Percentiles rank a stretch among this genome's conserved stretches.
Evolutionary conservation across 495 filamentous ascomycete species (phyloP).

Genomic region (Hyaloscypha variabilis): DNA sequence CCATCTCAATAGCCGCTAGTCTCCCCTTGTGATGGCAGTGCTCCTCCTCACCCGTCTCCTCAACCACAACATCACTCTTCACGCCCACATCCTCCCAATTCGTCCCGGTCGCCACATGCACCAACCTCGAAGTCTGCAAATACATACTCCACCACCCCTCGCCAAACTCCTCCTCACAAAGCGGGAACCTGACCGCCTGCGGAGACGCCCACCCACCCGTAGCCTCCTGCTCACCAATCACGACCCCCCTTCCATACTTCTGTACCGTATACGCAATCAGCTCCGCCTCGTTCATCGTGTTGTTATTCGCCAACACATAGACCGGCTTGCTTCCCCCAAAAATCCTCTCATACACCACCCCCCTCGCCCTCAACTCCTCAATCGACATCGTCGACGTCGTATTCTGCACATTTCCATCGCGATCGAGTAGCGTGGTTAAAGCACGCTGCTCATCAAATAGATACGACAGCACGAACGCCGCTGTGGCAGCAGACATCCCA

Average conservation of each 20-base stretch:
- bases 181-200: too few relatives aligned
- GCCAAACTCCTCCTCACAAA: constrained; percentile 17
- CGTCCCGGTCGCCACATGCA: constrained; percentile 16
- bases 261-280: constrained; percentile 11
- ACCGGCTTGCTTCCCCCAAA: constrained; percentile 13
- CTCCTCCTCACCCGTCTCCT: constrained; percentile 10
- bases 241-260: neutral
- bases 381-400: neutral
- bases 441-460: constrained; percentile 6
- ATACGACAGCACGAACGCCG: constrained; percentile 12
- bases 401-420: neutral
- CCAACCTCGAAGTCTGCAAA: neutral
- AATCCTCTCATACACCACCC: neutral
- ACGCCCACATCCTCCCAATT: constrained; percentile 18
- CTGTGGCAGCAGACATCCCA: neutral
- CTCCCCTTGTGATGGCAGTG: neutral
- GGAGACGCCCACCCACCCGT: neutral
- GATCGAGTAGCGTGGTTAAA: neutral
- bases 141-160: constrained; percentile 12
- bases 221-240: constrained; percentile 2
- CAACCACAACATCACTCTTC: constrained; percentile 12
- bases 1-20: neutral
- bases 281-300: neutral
- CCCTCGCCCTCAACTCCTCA: constrained; percentile 1
- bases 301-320: constrained; percentile 4